Evolutionary conservation across 345 rosid genomes (phyloP).

Genomic region (Corchorus olitorius): DNA sequence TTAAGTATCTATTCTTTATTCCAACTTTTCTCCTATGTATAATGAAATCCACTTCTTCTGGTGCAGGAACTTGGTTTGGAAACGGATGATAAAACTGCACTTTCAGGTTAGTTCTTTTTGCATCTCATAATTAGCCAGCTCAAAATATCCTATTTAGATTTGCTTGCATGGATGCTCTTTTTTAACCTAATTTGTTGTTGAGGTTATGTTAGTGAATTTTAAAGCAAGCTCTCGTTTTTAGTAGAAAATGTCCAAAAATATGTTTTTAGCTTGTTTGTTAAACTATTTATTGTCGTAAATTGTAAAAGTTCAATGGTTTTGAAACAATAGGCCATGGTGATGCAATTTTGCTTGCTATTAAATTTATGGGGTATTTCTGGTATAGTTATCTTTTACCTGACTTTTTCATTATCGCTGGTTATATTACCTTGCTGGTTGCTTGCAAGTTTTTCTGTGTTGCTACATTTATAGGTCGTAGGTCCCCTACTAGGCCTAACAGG

Average conservation of each 20-base stretch:
- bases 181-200: not conserved
- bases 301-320: not conserved
- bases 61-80: constrained; percentile 96
- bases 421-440: not conserved
- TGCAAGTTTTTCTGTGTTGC: not conserved
- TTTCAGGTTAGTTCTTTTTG: constrained; percentile 63
- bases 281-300: not conserved
- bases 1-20: constrained; percentile 8
- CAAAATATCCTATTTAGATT: no score
- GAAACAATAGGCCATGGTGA: not conserved
- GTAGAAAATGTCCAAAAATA: constrained; percentile 4
- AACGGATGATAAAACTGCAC: constrained; percentile 98
- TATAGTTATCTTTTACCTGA: not conserved
- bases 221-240: not conserved
- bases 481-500: not conserved
- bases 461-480: not conserved
- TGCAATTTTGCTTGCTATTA: not conserved
- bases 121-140: no score
- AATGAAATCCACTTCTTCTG: constrained; percentile 21
- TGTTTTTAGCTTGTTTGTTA: constrained; percentile 1
- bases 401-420: no score
- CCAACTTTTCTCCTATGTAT: constrained; percentile 6
- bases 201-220: not conserved
- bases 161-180: not conserved
- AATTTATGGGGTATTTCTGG: not conserved